Evolutionary conservation across 805 yeast species (phyloP), one percentile per base, ranked within the genome.

Genomic region (Ogataea parapolymorpha): DNA sequence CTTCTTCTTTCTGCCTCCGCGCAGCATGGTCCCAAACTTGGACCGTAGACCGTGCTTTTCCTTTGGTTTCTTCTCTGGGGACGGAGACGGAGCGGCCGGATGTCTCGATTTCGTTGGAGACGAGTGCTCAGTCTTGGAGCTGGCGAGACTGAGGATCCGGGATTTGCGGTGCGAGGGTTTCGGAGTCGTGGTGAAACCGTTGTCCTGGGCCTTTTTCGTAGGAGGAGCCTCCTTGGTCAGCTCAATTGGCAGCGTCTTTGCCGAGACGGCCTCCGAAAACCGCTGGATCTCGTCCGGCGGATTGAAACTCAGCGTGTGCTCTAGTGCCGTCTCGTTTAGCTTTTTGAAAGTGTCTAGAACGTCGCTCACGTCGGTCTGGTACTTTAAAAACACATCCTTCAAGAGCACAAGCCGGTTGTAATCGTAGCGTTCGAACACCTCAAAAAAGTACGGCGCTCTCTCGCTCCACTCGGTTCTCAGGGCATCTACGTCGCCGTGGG

Each of bases 371-470:
- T 79, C 74, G 12, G 87, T 77, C 58, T 80, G 77, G 55, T 79
- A 82, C 55, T 79, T 79, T 36, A 81, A 68, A 41, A 90, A 70
- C 41, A 81, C 72, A 39, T 80, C 80, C 56, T 86, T 82, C 45
- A 87, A 67, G 43, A 79, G 72, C 45, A 64, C 70, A 61, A 77
- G 71, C 65, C 86, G 79, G 61, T 67, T 66, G 54, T 67, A 72
- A 59, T 88, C 95, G 51, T 82, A 79, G 46, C 70, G 71, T 56
- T 87, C 93, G 58, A 88, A 82, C 49, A 78, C 77, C 51, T 81
- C 82, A 56, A 85, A 83, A 31, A 84, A 77, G 41, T 74, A 78
- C 2, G 95, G 91, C 2, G 93, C 91, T 58, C 81, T 80, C 39
- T 76, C 67, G 47, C 80, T 81, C 96, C 96, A 88, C 52, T 77